These are phyloP conservation scores for Forsythia viridissima DNA, from an alignment of 257 asterid species.

Conservation along the genomic window DNA sequence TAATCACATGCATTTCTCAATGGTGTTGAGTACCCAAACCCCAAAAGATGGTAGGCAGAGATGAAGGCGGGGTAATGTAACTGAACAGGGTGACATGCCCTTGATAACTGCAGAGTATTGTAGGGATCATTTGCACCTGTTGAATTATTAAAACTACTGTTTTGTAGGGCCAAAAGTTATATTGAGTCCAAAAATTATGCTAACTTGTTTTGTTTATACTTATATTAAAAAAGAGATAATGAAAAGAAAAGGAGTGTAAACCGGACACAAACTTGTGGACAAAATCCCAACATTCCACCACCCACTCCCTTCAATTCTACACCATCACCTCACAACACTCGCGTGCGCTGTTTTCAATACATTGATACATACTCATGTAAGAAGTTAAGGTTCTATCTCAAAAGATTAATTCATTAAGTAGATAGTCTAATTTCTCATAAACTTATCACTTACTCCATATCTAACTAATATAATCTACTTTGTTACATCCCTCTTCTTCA, in stretches of 20 bases:
- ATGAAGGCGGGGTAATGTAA: slow-evolving; percentile 20
- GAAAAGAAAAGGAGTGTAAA: slow-evolving; percentile 33
- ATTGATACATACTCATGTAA: too few species aligned
- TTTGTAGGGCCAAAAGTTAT: slow-evolving; percentile 42
- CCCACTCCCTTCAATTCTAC: slow-evolving; percentile 65
- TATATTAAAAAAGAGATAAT: slow-evolving; percentile 28
- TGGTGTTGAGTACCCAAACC: neutral
- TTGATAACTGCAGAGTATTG: slow-evolving; percentile 21
- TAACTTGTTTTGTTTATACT: slow-evolving; percentile 39
- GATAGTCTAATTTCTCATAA: too few species aligned
- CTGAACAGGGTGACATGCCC: slow-evolving; percentile 21
- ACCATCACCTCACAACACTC: slow-evolving; percentile 50
- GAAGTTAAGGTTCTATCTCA: too few species aligned
- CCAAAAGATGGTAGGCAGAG: neutral
- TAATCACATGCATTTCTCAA: neutral
- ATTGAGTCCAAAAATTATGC: slow-evolving; percentile 35
- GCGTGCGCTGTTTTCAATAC: neutral
- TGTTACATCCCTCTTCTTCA: too few species aligned
- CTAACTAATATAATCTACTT: too few species aligned
- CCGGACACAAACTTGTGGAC: slow-evolving; percentile 70
- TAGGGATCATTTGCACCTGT: slow-evolving; percentile 19
- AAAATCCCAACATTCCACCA: slow-evolving; percentile 63
- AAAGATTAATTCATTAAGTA: too few species aligned
- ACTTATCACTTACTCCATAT: too few species aligned
- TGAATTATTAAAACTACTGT: slow-evolving; percentile 26